Evolutionary conservation across 2,329 filamentous ascomycete species (phyloP), one percentile per base, ranked within the genome.

Genomic region (Aspergillus ibericus): DNA sequence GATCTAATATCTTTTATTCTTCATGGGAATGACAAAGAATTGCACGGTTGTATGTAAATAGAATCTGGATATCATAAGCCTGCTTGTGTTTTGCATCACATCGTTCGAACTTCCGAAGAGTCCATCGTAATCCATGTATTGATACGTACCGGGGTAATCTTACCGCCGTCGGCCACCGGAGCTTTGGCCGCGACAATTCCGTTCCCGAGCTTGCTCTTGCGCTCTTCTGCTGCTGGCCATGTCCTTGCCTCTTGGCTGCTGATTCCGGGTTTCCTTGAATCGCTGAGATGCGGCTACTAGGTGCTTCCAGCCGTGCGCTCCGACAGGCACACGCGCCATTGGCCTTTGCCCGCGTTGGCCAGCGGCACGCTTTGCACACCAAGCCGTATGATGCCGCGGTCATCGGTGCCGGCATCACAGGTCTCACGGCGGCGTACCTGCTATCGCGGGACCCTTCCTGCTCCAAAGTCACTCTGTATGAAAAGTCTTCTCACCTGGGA

Each of bases 381-480:
- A 62, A 72, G 49, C 64, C 69, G 35, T 76, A 72, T 59, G 71
- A 79, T 67, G 75, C 91, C 56, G 91, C 89, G 22, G 81, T 96
- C 53, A 75, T 96, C 29, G 92, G 92, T 53, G 91, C 88, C 60
- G 92, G 92, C 40, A 87, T 96, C 71, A 95, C 91, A 1, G 92
- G 92, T 52, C 83, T 96, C 49, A 85, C 88, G 35, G 83, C 87
- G 38, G 91, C 92, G 29, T 91, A 91, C 78, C 92, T 91, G 73
- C 81, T 96, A 46, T 81, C 87, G 12, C 85, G 85, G 64, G 80
- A 87, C 67, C 82, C 90, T n/a, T 85, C 88, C 4, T 80, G 83
- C 56, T 82, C 86, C 34, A 85, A 86, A 53, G 87, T 99, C 68
- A 95, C 90, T 0, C 71, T 99, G 9, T 96, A 92, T 74, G 95